These are phyloP conservation scores for Ustilaginoidea virens DNA, from an alignment of 2,329 filamentous ascomycete genomes.

Conservation along the genomic window DNA sequence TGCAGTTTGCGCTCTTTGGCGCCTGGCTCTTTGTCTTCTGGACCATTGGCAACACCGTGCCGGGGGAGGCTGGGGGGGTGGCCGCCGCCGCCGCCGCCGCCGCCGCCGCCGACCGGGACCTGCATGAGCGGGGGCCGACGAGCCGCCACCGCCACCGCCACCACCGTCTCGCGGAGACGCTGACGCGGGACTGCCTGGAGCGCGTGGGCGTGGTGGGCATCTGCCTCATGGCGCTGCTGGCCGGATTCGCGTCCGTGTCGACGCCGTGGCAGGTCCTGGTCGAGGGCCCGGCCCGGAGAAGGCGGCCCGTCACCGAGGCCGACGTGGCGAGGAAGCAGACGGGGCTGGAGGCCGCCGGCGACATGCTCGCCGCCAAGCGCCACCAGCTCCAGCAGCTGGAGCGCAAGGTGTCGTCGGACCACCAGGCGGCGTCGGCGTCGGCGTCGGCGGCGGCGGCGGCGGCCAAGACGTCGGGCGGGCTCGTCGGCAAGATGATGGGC, in stretches of 20 bases:
- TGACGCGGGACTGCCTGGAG: constrained; percentile 42
- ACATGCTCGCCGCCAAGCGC: constrained; percentile 64
- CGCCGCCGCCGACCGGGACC: constrained; percentile 1
- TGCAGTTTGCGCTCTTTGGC: constrained; percentile 47
- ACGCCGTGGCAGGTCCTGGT: constrained; percentile 75
- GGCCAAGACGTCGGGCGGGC: constrained; percentile 27
- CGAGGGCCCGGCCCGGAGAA: constrained; percentile 33
- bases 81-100: constrained; percentile 3
- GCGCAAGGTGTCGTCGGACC: constrained; percentile 29
- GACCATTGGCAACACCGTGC: constrained; percentile 53
- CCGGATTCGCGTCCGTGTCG: constrained; percentile 78
- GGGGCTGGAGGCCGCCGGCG: constrained; percentile 61
- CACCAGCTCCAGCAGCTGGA: constrained; percentile 57
- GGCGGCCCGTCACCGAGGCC: constrained; percentile 50
- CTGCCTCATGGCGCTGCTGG: constrained; percentile 72
- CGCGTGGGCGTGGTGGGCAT: constrained; percentile 75
- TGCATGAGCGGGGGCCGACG: neutral
- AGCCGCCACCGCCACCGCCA: neutral
- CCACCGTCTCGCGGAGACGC: constrained; percentile 11
- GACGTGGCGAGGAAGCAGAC: constrained; percentile 66
- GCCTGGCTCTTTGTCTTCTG: constrained; percentile 64
- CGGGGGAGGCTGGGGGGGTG: constrained; percentile 21
- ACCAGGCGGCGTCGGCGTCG: constrained; percentile 12
- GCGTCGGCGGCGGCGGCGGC: constrained; percentile 15
- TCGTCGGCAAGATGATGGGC: constrained; percentile 61